These are phyloP conservation scores for Colletotrichum cordylinicola DNA, from an alignment of 2,329 filamentous ascomycete species.

Conservation along the genomic window DNA sequence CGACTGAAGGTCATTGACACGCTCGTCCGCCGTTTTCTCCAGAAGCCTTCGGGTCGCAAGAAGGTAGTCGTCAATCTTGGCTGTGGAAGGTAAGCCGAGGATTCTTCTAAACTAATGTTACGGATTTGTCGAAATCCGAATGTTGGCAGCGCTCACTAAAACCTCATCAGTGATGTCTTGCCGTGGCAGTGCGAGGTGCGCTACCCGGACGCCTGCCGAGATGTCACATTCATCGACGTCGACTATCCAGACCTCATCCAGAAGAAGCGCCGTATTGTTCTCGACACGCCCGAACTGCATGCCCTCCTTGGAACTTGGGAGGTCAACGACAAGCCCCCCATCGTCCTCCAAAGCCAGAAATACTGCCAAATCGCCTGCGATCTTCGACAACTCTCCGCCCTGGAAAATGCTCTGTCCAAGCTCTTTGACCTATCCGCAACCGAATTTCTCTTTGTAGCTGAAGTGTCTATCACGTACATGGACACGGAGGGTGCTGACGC, in stretches of 20 bases:
- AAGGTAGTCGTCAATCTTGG: slow-evolving; percentile 86
- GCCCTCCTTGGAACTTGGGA: slow-evolving; percentile 64
- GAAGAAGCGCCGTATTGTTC: slow-evolving; percentile 74
- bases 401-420: slow-evolving; percentile 64
- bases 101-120: not conserved
- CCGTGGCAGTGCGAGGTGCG: slow-evolving; percentile 82
- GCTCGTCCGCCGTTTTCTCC: slow-evolving; percentile 76
- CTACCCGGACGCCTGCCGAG: slow-evolving; percentile 62
- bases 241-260: slow-evolving; percentile 83
- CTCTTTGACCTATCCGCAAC: slow-evolving; percentile 57
- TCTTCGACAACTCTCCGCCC: slow-evolving; percentile 67
- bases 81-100: slow-evolving; percentile 79
- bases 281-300: slow-evolving; percentile 65
- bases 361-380: slow-evolving; percentile 87
- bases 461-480: slow-evolving; percentile 94
- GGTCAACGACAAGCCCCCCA: slow-evolving; percentile 49
- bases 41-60: slow-evolving; percentile 52
- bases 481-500: slow-evolving; percentile 73
- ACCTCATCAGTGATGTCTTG: slow-evolving; percentile 71
- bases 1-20: slow-evolving; percentile 83
- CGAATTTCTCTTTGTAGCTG: slow-evolving; percentile 80
- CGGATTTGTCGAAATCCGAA: not conserved
- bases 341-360: slow-evolving; percentile 69
- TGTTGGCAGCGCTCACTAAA: slow-evolving; percentile 9
- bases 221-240: slow-evolving; percentile 79